phyloP scores from a whole-genome alignment of 2,329 filamentous ascomycete species.

The Sarocladiaceae sp. region DNA sequence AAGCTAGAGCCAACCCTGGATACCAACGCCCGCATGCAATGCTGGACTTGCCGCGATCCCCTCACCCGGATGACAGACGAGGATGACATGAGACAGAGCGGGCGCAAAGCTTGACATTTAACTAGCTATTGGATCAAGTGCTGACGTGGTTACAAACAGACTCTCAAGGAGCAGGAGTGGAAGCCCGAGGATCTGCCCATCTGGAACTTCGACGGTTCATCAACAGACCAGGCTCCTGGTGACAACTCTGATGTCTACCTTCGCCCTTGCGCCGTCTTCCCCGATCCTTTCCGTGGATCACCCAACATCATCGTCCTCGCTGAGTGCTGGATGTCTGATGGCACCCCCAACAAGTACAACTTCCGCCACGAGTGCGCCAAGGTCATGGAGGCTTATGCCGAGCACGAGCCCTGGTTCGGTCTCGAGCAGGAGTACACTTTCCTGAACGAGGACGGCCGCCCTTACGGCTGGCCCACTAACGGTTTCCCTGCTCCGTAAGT shows the following conservation, averaged over 20 bases:
- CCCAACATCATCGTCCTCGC: constrained; percentile 93
- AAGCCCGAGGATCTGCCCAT: constrained; percentile 48
- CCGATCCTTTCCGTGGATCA: constrained; percentile 83
- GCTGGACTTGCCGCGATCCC: neutral
- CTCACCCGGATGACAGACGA: constrained; percentile 2
- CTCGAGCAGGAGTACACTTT: constrained; percentile 92
- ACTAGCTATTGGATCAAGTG: neutral
- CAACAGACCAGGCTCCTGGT: constrained; percentile 85
- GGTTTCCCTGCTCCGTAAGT: constrained; percentile 77
- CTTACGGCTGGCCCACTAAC: constrained; percentile 68
- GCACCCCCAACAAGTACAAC: constrained; percentile 98
- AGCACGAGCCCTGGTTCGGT: constrained; percentile 92
- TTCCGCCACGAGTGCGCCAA: constrained; percentile 87
- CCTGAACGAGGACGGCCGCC: constrained; percentile 76
- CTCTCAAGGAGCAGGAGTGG: constrained; percentile 46
- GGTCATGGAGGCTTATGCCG: constrained; percentile 82
- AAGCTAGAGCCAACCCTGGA: neutral
- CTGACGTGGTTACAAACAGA: constrained; percentile 31
- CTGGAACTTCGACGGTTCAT: constrained; percentile 69
- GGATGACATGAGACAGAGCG: constrained; percentile 3
- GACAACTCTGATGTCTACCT: constrained; percentile 98
- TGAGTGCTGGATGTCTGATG: constrained; percentile 93
- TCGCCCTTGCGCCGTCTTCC: constrained; percentile 81
- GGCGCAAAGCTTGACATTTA: neutral
- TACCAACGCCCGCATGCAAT: neutral